phyloP scores from a whole-genome alignment of 2,329 filamentous ascomycete species.

The Trichoderma polysporum region DNA sequence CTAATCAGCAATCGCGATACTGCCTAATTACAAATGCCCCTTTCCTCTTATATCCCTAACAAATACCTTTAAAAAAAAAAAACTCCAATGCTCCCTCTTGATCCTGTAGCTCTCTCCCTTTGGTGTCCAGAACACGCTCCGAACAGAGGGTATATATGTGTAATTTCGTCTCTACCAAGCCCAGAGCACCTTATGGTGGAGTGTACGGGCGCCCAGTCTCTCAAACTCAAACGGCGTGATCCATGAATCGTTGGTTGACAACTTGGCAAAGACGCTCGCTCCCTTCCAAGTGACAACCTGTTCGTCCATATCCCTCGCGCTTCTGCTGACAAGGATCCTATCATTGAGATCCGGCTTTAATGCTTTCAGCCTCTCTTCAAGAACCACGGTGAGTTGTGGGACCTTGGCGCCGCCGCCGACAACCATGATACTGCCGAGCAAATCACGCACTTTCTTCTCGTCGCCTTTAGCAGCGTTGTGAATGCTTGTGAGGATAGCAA shows the following conservation, averaged over 20 bases:
- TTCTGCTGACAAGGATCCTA: slow-evolving; percentile 63
- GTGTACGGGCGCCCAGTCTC: slow-evolving; percentile 72
- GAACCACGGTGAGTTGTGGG: slow-evolving; percentile 72
- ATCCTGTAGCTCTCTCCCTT: neutral
- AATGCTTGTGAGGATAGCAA: slow-evolving; percentile 86
- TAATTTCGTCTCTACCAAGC: slow-evolving; percentile 46
- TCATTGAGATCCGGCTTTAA: slow-evolving; percentile 61
- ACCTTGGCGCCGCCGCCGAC: slow-evolving; percentile 83
- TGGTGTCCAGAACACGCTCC: neutral
- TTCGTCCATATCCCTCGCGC: slow-evolving; percentile 89
- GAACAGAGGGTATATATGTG: neutral
- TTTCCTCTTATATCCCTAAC: slow-evolving; percentile 1
- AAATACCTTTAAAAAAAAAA: neutral
- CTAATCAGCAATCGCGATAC: neutral
- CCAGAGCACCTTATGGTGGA: slow-evolving; percentile 79
- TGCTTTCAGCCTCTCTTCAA: slow-evolving; percentile 78
- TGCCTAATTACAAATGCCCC: neutral
- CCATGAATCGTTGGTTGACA: slow-evolving; percentile 94
- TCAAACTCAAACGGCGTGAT: slow-evolving; percentile 86
- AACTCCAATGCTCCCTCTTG: slow-evolving; percentile 19
- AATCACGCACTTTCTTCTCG: slow-evolving; percentile 89
- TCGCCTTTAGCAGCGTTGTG: slow-evolving; percentile 83
- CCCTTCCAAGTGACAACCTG: slow-evolving; percentile 99
- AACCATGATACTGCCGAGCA: slow-evolving; percentile 86
- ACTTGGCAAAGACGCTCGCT: slow-evolving; percentile 90